These are phyloP conservation scores for Plectranthus barbatus DNA, from an alignment of 257 asterid genomes.

Conservation along the genomic window DNA sequence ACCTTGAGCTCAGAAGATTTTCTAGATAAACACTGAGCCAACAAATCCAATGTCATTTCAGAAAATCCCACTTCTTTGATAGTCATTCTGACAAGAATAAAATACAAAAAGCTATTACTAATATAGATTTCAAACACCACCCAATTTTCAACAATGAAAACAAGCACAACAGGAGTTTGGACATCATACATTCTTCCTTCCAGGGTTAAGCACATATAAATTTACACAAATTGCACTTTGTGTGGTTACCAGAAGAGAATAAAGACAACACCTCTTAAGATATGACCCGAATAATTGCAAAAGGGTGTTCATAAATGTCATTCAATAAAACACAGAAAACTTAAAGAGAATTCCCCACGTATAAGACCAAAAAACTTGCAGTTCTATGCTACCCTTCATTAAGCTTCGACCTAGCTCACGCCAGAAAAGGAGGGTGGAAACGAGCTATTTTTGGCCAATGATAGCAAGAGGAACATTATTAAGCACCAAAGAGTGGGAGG, in stretches of 20 bases:
- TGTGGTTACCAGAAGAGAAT: conserved; percentile 1
- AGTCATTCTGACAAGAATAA: conserved; percentile 41
- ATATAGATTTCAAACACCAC: neutral
- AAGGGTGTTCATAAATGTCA: neutral
- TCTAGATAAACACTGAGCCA: conserved; percentile 65
- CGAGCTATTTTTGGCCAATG: neutral
- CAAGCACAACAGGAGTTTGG: neutral
- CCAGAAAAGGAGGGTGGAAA: neutral
- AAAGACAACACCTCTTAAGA: neutral
- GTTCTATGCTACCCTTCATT: neutral
- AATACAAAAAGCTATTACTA: neutral
- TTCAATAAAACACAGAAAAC: neutral
- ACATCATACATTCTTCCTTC: neutral
- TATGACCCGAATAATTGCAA: neutral
- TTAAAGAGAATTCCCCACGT: neutral
- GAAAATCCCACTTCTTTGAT: conserved; percentile 50
- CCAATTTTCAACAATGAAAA: neutral
- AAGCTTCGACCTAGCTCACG: neutral
- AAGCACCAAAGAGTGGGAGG: conserved; percentile 3
- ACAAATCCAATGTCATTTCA: conserved; percentile 48
- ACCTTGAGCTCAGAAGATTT: conserved; percentile 75
- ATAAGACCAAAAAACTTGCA: neutral
- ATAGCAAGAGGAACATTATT: too few species aligned
- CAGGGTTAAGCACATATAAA: neutral
- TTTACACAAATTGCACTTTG: neutral